phyloP scores from a whole-genome alignment of 805 yeast species.

The Dipodascus albidus region DNA sequence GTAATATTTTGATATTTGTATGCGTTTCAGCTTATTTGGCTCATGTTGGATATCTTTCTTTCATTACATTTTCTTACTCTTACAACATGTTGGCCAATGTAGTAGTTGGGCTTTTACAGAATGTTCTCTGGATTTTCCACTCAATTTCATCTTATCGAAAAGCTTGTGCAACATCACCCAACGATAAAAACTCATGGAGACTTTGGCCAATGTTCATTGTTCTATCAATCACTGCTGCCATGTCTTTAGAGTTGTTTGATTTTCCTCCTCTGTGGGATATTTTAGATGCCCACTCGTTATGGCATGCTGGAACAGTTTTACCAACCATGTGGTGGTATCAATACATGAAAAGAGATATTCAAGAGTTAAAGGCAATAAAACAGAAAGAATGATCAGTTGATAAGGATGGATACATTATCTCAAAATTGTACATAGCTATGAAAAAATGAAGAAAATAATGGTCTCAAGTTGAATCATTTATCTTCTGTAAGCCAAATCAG shows the following conservation, averaged over 20 bases:
- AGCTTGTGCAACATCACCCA: conserved; percentile 39
- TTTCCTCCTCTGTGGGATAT: conserved; percentile 62
- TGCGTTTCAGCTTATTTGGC: conserved; percentile 42
- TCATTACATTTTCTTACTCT: conserved; percentile 75
- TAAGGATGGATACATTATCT: neutral
- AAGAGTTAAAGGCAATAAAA: conserved; percentile 8
- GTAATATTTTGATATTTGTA: conserved; percentile 28
- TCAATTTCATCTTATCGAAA: conserved; percentile 15
- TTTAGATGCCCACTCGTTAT: conserved; percentile 83
- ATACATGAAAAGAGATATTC: conserved; percentile 28
- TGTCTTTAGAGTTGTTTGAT: conserved; percentile 86
- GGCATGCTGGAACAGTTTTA: conserved; percentile 84
- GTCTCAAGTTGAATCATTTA: neutral
- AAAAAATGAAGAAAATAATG: neutral
- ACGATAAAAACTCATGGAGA: conserved; percentile 26
- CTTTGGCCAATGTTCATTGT: conserved; percentile 44
- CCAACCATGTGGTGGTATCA: conserved; percentile 71
- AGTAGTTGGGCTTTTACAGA: conserved; percentile 64
- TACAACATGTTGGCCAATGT: conserved; percentile 92
- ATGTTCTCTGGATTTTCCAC: conserved; percentile 38
- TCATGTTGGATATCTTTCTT: conserved; percentile 55
- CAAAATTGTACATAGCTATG: neutral
- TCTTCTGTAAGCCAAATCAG: neutral
- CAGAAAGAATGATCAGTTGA: neutral
- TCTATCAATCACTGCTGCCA: conserved; percentile 48